Conservation (phyloP, 73 alveolate genomes). For the Paramecium pentaurelia region DNA sequence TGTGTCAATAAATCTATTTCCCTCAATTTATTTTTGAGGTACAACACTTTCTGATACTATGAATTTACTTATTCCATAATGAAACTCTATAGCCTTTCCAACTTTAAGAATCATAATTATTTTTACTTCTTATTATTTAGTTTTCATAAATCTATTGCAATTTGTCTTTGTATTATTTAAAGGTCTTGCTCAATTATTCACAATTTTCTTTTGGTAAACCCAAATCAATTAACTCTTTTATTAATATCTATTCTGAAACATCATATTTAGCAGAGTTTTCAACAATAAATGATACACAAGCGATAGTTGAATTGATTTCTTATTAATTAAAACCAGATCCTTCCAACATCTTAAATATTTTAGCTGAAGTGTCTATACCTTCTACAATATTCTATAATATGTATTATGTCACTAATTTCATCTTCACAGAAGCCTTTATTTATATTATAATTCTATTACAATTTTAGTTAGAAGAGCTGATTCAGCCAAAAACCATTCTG, state of each 20-base stretch:
- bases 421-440: constrained; percentile 44
- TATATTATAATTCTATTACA: not conserved
- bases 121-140: constrained; percentile 15
- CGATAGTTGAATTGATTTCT: constrained; percentile 57
- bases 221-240: constrained; percentile 51
- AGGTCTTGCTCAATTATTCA: constrained; percentile 53
- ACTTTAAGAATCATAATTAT: not conserved
- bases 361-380: constrained; percentile 1
- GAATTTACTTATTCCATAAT: constrained; percentile 56
- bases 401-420: constrained; percentile 52
- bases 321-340: constrained; percentile 52
- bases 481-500: constrained; percentile 64
- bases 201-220: constrained; percentile 61
- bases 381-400: not conserved
- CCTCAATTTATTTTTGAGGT: constrained; percentile 9
- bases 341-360: constrained; percentile 48
- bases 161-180: constrained; percentile 41
- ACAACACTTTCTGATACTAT: constrained; percentile 48
- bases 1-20: constrained; percentile 10
- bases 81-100: constrained; percentile 7
- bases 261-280: constrained; percentile 53
- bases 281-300: constrained; percentile 41
- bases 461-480: constrained; percentile 47
- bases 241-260: constrained; percentile 18
- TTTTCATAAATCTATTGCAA: not conserved